Conservation (phyloP, 257 asterid species). For the Verbascum thapsus region DNA sequence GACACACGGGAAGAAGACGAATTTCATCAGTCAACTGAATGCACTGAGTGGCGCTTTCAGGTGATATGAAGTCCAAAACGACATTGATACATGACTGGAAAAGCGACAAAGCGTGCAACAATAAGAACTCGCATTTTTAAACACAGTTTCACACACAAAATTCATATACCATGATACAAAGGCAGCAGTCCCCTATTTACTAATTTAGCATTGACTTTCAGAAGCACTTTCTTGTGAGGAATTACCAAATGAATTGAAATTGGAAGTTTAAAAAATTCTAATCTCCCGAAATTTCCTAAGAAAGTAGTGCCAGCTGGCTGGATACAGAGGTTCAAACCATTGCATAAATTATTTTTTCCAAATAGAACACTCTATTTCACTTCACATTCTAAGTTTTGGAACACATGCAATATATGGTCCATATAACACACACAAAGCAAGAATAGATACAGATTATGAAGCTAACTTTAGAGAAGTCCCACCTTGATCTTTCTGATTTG, state of each 20-base stretch:
- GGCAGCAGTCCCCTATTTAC: not conserved
- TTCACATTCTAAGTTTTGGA: conserved; percentile 18
- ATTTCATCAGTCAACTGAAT: conserved; percentile 76
- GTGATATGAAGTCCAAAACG: conserved; percentile 89
- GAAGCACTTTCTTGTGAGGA: not conserved
- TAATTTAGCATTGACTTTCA: not conserved
- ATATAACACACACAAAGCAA: not conserved
- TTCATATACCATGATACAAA: too few species aligned
- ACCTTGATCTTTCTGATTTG: conserved; percentile 86
- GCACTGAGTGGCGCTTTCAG: conserved; percentile 83
- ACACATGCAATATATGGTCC: conserved; percentile 5
- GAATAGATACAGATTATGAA: not conserved
- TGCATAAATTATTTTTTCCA: not conserved
- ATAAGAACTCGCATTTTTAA: conserved; percentile 20
- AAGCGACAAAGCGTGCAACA: conserved; percentile 26
- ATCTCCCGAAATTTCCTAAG: conserved; percentile 13
- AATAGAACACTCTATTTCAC: not conserved
- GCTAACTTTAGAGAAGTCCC: conserved; percentile 8
- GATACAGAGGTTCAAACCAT: not conserved
- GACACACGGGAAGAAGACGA: conserved; percentile 73
- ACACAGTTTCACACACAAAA: conserved; percentile 11
- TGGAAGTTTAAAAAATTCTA: conserved; percentile 1
- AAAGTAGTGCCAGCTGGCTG: conserved; percentile 8
- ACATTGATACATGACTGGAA: conserved; percentile 81
- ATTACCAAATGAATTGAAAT: not conserved